Conservation (phyloP, 768 basidiomycete species). For the Fibroporia radiculosa region DNA sequence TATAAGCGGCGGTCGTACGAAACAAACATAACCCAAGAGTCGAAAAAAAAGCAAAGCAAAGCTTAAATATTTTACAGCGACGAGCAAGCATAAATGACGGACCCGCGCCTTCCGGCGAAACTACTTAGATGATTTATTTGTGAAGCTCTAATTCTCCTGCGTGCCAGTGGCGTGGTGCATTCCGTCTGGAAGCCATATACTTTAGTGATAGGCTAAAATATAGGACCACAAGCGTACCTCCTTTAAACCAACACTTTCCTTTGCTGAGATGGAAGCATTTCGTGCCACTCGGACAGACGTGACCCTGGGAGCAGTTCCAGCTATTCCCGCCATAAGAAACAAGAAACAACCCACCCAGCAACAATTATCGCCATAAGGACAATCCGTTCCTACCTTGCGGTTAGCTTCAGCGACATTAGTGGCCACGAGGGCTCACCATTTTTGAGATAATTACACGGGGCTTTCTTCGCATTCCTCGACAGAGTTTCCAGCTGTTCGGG, state of each 20-base stretch:
- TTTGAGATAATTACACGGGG: slow-evolving; percentile 80
- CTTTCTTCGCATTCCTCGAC: slow-evolving; percentile 74
- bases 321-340: neutral
- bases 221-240: slow-evolving; percentile 31
- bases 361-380: slow-evolving; percentile 68
- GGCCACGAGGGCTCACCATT: slow-evolving; percentile 39
- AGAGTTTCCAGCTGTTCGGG: slow-evolving; percentile 65
- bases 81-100: too few species aligned
- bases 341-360: slow-evolving; percentile 43
- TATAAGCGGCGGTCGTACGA: too few species aligned
- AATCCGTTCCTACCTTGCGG: slow-evolving; percentile 48
- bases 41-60: too few species aligned
- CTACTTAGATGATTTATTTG: too few species aligned
- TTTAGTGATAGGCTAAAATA: neutral
- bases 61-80: too few species aligned
- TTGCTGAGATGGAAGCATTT: slow-evolving; percentile 54
- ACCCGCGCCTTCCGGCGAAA: too few species aligned
- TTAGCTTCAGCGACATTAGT: neutral
- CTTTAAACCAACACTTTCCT: slow-evolving; percentile 88
- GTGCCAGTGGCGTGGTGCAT: slow-evolving; percentile 26
- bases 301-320: slow-evolving; percentile 32
- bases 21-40: too few species aligned
- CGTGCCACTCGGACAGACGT: slow-evolving; percentile 67
- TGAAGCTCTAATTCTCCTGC: neutral
- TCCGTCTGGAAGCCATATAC: slow-evolving; percentile 26